A percentile compares a stretch with the other conserved stretches of the same genome.
Conservation (phyloP, 495 filamentous ascomycete species). For the Neurospora cerealis region DNA sequence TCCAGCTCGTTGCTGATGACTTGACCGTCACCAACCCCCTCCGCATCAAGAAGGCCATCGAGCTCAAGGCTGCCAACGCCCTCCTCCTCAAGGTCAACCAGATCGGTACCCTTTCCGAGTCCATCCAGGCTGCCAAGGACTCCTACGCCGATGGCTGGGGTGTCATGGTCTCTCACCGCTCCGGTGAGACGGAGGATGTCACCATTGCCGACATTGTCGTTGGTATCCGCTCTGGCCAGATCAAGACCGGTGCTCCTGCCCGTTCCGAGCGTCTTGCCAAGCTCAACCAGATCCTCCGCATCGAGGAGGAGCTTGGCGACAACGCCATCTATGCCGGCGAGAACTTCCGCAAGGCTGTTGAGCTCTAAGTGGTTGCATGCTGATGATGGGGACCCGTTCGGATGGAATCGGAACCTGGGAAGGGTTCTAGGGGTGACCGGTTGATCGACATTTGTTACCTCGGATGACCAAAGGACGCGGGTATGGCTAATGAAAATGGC, state of each 20-base stretch:
- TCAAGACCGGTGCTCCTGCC: constrained; percentile 97
- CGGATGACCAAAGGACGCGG: constrained; percentile 12
- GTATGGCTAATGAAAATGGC: constrained; percentile 21
- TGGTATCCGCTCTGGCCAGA: constrained; percentile 90
- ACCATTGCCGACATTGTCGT: constrained; percentile 98
- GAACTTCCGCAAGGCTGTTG: constrained; percentile 83
- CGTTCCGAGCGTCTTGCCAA: constrained; percentile 97
- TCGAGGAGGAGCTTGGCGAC: constrained; percentile 95
- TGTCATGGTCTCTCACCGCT: constrained; percentile 99
- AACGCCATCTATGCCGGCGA: constrained; percentile 85
- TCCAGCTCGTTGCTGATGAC: constrained; percentile 94
- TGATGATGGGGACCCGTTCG: constrained; percentile 1
- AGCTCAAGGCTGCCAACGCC: constrained; percentile 95
- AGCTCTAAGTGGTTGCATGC: constrained; percentile 47
- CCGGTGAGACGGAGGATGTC: constrained; percentile 98
- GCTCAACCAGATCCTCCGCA: constrained; percentile 99
- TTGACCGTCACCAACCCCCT: constrained; percentile 95
- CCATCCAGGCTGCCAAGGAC: constrained; percentile 99
- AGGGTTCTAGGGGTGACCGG: constrained; percentile 2
- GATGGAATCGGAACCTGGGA: constrained; percentile 8
- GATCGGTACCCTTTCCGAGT: constrained; percentile 96
- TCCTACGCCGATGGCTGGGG: constrained; percentile 95
- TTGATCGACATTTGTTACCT: constrained; percentile 9
- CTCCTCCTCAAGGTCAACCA: constrained; percentile 99
- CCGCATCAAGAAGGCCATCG: constrained; percentile 99